phyloP scores from a whole-genome alignment of 2,329 filamentous ascomycete species.

The Monosporascus sp. region DNA sequence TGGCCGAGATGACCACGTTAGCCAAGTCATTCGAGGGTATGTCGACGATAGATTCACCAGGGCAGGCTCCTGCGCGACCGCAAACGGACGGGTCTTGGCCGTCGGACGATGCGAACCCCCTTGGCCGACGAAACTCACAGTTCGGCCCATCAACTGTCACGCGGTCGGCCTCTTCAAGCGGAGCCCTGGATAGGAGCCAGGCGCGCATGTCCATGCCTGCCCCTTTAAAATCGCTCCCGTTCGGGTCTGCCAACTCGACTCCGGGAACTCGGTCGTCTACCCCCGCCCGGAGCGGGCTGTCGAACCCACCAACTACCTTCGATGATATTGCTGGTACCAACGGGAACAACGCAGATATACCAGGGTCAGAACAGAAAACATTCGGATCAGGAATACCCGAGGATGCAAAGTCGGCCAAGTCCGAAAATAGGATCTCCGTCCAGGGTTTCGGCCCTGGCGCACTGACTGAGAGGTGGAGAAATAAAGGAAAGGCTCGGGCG shows the following conservation, averaged over 20 bases:
- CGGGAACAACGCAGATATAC: conserved; percentile 27
- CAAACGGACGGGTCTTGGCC: conserved; percentile 40
- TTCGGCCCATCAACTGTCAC: conserved; percentile 39
- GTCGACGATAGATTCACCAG: conserved; percentile 73
- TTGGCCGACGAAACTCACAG: conserved; percentile 51
- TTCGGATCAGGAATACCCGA: conserved; percentile 36
- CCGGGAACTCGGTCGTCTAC: conserved; percentile 44
- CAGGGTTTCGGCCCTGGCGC: conserved; percentile 69
- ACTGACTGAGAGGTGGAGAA: conserved; percentile 70
- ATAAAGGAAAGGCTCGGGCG: conserved; percentile 74
- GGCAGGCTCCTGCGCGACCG: conserved; percentile 38
- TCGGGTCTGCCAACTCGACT: conserved; percentile 40
- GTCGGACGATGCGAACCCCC: conserved; percentile 34
- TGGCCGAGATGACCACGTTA: conserved; percentile 70
- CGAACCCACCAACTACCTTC: conserved; percentile 43
- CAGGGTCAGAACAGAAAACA: conserved; percentile 36
- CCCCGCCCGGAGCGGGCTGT: conserved; percentile 42
- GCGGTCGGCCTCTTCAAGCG: conserved; percentile 50
- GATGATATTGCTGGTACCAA: conserved; percentile 37
- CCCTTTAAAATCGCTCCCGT: conserved; percentile 40
- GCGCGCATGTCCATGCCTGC: conserved; percentile 79
- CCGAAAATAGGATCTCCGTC: conserved; percentile 53
- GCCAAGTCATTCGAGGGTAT: conserved; percentile 68
- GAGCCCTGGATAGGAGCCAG: conserved; percentile 52
- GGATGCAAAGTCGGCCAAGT: conserved; percentile 42